Evolutionary conservation across 352 stramenopile genomes (phyloP), one percentile per base, ranked within the genome.

Genomic region (Thalassiosira oceanica): DNA sequence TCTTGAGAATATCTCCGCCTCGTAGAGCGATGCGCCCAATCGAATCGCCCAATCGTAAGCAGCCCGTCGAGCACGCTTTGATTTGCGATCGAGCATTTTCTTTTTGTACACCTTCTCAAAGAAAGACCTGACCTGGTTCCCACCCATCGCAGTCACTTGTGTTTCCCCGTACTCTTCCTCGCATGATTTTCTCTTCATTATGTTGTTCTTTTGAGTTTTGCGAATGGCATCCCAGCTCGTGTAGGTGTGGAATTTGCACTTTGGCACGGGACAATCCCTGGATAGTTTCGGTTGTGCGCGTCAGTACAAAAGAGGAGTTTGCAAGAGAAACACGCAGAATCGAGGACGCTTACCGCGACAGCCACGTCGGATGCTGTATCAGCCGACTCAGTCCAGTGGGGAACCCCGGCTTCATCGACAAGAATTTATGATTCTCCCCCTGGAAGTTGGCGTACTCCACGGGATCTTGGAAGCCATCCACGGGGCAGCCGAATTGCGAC

Each of bases 401-500:
- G 16, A 36, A 36, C 23, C 39, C 46, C 2, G 28, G 23, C n/a
- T 36, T 55, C 27, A 31, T 36, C 23, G 6, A 13, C 2, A 54
- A 39, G 15, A 39, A 1, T 15, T 28, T 36, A 28, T 54, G 45
- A 35, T 54, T 35, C 3, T 36, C 35, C 1, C 45, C 45, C 21
- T n/a, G 33, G 45, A 54, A 54, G 28, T 54, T 24, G 15, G 24
- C 46, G 35, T 39, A 31, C 11, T 55, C 46, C 35, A 21, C 39
- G 13, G 4, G 28, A 21, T 37, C 46, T 11, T 36, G 28, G 15
- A 46, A 46, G 5, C 13, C 37, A 20, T 45, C 52, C 20, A 13
- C 27, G 15, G 64, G 64, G 37, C 64, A 74, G 15, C 64, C 64
- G 44, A 74, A 74, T 55, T 67, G 54, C 28, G 53, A 67, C 2